These are phyloP conservation scores for Amylocystis lapponica DNA, from an alignment of 768 basidiomycete genomes.

Conservation along the genomic window DNA sequence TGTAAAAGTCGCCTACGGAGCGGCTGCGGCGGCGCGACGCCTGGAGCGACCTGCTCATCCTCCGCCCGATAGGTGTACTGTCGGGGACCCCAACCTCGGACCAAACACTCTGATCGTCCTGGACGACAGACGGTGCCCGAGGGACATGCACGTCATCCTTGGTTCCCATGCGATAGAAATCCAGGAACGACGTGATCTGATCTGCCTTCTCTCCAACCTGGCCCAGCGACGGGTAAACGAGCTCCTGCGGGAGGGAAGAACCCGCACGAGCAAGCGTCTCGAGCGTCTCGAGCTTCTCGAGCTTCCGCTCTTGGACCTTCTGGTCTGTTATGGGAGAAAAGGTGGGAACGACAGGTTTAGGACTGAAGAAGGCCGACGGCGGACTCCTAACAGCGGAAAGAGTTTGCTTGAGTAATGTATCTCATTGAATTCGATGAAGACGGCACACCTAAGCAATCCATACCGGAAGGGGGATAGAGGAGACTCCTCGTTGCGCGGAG, in stretches of 20 bases:
- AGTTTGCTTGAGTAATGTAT: slow-evolving; percentile 5
- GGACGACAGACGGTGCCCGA: too few relatives aligned
- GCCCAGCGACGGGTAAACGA: slow-evolving; percentile 15
- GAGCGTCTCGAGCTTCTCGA: slow-evolving; percentile 9
- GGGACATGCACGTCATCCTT: slow-evolving; percentile 4
- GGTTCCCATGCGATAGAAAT: slow-evolving; percentile 18
- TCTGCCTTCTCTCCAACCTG: slow-evolving; percentile 11
- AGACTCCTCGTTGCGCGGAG: not conserved
- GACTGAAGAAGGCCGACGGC: not conserved
- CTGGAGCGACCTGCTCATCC: not conserved
- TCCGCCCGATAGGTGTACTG: too few relatives aligned
- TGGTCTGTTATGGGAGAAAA: slow-evolving; percentile 9
- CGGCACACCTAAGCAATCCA: slow-evolving; percentile 7
- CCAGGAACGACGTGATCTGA: slow-evolving; percentile 19
- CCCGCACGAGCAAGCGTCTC: slow-evolving; percentile 10
- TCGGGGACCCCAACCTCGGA: not conserved
- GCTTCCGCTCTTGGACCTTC: slow-evolving; percentile 7
- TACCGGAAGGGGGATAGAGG: slow-evolving; percentile 8
- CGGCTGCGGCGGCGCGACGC: slow-evolving; percentile 18
- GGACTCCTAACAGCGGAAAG: slow-evolving; percentile 1
- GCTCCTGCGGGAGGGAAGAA: slow-evolving; percentile 11
- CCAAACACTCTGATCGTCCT: too few relatives aligned
- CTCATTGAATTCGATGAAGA: not conserved
- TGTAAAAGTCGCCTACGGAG: slow-evolving; percentile 16
- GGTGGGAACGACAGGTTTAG: not conserved